Base-by-base conservation (phyloP, 768 basidiomycete species). In the Naganishia vishniacii region DNA sequence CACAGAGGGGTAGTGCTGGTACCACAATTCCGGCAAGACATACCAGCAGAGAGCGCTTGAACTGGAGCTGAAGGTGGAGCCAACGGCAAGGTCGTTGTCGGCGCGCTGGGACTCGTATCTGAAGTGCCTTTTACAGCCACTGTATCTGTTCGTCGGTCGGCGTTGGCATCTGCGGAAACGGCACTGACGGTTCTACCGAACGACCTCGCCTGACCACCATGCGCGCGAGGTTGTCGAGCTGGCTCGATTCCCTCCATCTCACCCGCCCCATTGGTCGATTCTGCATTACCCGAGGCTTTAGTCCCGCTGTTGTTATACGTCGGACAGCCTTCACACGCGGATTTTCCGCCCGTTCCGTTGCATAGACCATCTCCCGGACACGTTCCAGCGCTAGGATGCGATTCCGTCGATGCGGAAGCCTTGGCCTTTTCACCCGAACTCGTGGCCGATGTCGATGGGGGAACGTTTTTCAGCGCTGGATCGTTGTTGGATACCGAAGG, bases 351-450 rank as follows among this genome's bases (percentile, higher is more conserved):
- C 13, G 90, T 93, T 69, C 95, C 95, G 79, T 99, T 91, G 79
- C 95, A 99, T 70, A 89, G 84, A 34, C 95, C 95, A 79, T 97
- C 95, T 63, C 95, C 95, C 3, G 95, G 95, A 78, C 95, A 99
- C n/a, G 93, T 93, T 1, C 80, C 80, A 1, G 72, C 64, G 6
- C 58, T 60, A 3, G 69, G 66, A 37, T 61, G 70, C 13, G 68
- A 44, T 13, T 63, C 62, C 2, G 53, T 12, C 5, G 53, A 20
- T 15, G 20, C 37, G 49, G n/a, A n/a, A n/a, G n/a, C n/a, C n/a
- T n/a, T 32, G 20, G 49, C 15, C 32, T 26, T 26, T 40, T 16
- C 53, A n/a, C 9, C 23, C 40, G 15, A 6, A 44, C 42, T 44
- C 42, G 42, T 56, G 23, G 53, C 11, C 6, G 53, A 34, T 56